phyloP scores from a whole-genome alignment of 306 rosid genomes.

The Inga oerstediana region DNA sequence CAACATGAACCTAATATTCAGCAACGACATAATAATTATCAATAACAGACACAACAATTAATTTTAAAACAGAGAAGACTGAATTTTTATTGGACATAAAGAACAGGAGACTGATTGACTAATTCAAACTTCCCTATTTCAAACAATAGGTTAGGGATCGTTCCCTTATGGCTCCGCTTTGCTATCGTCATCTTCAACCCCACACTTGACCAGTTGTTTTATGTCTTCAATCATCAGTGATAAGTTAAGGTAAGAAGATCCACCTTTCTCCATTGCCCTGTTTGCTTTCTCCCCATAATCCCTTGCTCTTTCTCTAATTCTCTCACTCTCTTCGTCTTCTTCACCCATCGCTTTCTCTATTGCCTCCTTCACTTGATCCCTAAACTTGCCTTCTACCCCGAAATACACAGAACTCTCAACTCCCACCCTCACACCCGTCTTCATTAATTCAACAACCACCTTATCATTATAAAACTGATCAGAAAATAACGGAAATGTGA shows the following conservation, averaged over 20 bases:
- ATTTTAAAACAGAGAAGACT: no score
- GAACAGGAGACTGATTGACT: no score
- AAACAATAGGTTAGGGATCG: no score
- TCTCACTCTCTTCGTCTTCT: slow-evolving; percentile 24
- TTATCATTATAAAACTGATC: slow-evolving; percentile 56
- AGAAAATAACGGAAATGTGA: slow-evolving; percentile 52
- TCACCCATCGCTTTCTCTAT: slow-evolving; percentile 45
- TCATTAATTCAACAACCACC: slow-evolving; percentile 33
- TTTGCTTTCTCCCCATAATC: slow-evolving; percentile 36
- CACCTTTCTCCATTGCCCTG: slow-evolving; percentile 23
- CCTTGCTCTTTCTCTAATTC: slow-evolving; percentile 43
- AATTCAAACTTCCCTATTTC: no score
- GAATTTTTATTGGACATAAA: no score
- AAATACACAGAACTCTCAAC: slow-evolving; percentile 16
- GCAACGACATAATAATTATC: no score
- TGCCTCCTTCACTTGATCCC: slow-evolving; percentile 36
- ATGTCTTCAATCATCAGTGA: slow-evolving; percentile 36
- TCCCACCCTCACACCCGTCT: slow-evolving; percentile 40
- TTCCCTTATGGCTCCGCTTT: no score
- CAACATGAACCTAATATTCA: no score
- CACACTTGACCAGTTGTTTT: neutral
- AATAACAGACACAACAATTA: no score
- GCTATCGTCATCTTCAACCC: no score
- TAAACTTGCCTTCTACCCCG: slow-evolving; percentile 44
- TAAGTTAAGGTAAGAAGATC: slow-evolving; percentile 43